Percentiles rank a stretch among this genome's conserved stretches.
Conservation (phyloP, 768 basidiomycete species). For the Coprinellus aureogranulatus region DNA sequence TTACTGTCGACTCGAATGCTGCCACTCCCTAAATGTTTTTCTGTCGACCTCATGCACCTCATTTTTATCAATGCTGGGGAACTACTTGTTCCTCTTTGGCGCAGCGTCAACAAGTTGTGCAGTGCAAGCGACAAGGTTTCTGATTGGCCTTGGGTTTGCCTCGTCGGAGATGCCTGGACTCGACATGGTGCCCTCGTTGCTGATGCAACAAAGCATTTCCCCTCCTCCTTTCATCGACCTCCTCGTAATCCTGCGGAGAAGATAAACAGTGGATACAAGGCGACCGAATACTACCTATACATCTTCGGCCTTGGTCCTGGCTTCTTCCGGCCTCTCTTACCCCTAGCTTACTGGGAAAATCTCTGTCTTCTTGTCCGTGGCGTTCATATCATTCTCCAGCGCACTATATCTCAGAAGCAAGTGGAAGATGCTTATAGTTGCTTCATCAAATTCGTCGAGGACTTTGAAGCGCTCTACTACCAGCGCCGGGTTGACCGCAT, state of each 20-base stretch:
- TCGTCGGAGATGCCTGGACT: constrained; percentile 29
- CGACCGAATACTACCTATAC: constrained; percentile 31
- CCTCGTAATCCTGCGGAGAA: constrained; percentile 32
- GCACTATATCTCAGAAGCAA: constrained; percentile 13
- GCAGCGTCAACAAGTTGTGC: constrained; percentile 26
- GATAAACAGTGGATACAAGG: constrained; percentile 38
- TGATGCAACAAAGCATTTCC: constrained; percentile 14
- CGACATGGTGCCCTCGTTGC: constrained; percentile 31
- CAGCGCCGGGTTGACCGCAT: constrained; percentile 21
- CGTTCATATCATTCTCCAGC: constrained; percentile 21
- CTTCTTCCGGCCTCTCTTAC: constrained; percentile 24
- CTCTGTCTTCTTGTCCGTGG: constrained; percentile 29
- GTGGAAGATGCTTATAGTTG: constrained; percentile 20
- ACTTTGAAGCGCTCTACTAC: constrained; percentile 36
- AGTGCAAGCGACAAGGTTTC: constrained; percentile 1
- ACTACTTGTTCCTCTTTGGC: constrained; percentile 34
- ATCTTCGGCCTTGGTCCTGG: constrained; percentile 33
- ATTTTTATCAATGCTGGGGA: constrained; percentile 33
- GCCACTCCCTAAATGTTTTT: constrained; percentile 32
- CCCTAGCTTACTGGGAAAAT: constrained; percentile 18
- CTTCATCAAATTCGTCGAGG: constrained; percentile 25
- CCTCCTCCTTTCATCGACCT: constrained; percentile 24
- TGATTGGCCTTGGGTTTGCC: constrained; percentile 29
- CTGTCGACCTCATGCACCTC: constrained; percentile 44
- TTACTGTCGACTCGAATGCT: constrained; percentile 20